phyloP scores from a whole-genome alignment of 345 rosid species.

The Arabis hirsuta region DNA sequence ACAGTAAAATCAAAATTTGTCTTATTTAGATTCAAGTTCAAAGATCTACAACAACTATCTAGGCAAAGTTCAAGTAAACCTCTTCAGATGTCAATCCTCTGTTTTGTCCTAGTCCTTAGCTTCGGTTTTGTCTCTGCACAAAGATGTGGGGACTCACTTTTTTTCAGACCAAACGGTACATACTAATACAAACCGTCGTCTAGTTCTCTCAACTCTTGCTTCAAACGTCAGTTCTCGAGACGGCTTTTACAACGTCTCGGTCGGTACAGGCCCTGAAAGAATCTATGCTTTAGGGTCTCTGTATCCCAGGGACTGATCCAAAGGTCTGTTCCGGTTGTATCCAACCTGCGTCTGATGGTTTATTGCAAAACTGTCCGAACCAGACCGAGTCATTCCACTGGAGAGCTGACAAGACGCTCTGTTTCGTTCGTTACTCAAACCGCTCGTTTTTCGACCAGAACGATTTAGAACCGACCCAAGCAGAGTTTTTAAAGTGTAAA shows the following conservation, averaged over 20 bases:
- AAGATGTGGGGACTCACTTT: conserved; percentile 9
- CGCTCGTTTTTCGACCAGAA: conserved; percentile 17
- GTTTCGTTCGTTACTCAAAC: conserved; percentile 51
- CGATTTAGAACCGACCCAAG: not conserved
- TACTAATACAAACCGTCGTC: conserved; percentile 33
- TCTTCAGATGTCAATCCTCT: conserved; percentile 21
- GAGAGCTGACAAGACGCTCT: conserved; percentile 35
- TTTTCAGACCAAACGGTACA: conserved; percentile 23
- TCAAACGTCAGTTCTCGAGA: conserved; percentile 37
- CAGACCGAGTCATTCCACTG: conserved; percentile 48
- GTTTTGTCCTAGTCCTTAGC: conserved; percentile 3
- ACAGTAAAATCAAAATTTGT: not conserved
- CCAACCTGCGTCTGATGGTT: conserved; percentile 3
- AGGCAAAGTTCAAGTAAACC: not conserved
- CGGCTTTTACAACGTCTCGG: conserved; percentile 42
- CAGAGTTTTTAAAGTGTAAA: too few relatives aligned
- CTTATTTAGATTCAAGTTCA: conserved; percentile 1
- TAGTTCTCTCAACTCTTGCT: conserved; percentile 37
- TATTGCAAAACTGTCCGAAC: conserved; percentile 42
- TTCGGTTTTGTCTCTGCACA: conserved; percentile 20
- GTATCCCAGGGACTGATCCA: conserved; percentile 38
- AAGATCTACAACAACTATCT: not conserved
- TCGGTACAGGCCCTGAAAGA: conserved; percentile 30
- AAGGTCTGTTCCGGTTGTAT: conserved; percentile 44
- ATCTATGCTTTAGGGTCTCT: conserved; percentile 45